Base-by-base conservation (phyloP, 768 basidiomycete species). In the Mycena metata region DNA sequence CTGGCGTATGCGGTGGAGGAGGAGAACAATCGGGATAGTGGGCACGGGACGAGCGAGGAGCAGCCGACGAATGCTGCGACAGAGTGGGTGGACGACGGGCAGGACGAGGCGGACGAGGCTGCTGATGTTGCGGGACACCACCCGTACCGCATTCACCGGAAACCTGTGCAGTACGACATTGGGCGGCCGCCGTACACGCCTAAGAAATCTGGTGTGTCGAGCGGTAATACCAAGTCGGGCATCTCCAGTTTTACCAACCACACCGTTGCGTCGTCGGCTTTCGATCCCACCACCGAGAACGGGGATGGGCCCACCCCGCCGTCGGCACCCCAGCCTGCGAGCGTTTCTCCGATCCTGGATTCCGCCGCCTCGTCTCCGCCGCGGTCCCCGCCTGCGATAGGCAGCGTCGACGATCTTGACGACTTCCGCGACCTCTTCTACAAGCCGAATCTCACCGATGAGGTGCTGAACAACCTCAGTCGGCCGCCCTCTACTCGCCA, bases 381-480 rank as follows among this genome's bases (percentile, higher is more conserved):
- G 70, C 82, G 76, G 73, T 82, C 84, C 13, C 88, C 88, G 26
- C 85, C 84, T n/a, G 84, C 84, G 3, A 79, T 92, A 41, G 86
- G 88, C 12, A 84, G 82, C 63, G 83, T 86, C 0, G 89, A 90
- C 63, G 91, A 93, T 69, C 81, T 93, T 9, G 90, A 92, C n/a
- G 83, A 86, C 13, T 94, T 91, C 81, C 87, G 86, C 42, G 90
- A 93, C 73, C 81, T 94, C 10, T 94, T 94, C 78, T 93, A 91
- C 75, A 82, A 81, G 46, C 90, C 90, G 8, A 76, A 71, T 58
- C 67, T 71, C 66, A 65, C 67, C 49, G 64, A 71, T 71, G 33
- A 70, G 75, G 36, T 63, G 64, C 73, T 50, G 75, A 79, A 47
- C 69, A 74, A 57, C 75, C 77, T 30, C 72, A 79, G 30, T 70